Evolutionary conservation across 202 grass and related monocot genomes (phyloP), one percentile per base, ranked within the genome.

Genomic region (Cymbopogon flexuosus): DNA sequence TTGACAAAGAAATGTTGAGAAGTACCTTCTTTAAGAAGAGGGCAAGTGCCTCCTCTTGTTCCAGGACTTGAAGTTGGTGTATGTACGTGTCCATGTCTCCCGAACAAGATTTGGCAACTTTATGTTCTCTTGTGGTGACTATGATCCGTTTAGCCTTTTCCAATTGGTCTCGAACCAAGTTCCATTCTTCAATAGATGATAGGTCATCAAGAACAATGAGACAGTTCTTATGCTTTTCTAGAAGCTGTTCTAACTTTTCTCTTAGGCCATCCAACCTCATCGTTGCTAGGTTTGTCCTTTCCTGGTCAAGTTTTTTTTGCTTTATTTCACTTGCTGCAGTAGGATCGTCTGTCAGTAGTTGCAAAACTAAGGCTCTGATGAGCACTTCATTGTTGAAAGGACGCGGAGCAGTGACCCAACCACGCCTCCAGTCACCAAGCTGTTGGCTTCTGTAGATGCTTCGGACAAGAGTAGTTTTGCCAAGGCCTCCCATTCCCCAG

Each of bases 201-300:
- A 81, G 18, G 62, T 81, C 67, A 45, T 81, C 79, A 23, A 81
- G 23, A 22, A 81, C 79, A 82, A 73, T 21, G 9, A 82, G 68
- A 11, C 30, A 83, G 2, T 41, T 0, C 0, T 56, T 30, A 1
- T 65, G 4, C 6, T 0, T 5, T 7, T 8, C 2, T n/a, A 73
- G 8, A 24, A 81, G 11, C 16, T 33, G 3, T 5, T 15, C 1
- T 59, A 24, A 6, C 8, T 23, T 4, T 8, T n/a, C 0, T n/a
- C 1, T 3, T 19, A 56, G 9, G 1, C 8, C 18, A 8, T 56
- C 51, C 6, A 9, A 8, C 6, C 51, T 18, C 51, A 56, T 56
- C 0, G 5, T 21, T 31, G 11, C 27, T 7, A 46, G 13, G 14
- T 15, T 47, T 3, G 3, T 67, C 14, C 6, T 56, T 56, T 9